These are phyloP conservation scores for Beauveria medogensis DNA, from an alignment of 2,329 filamentous ascomycete species.

Conservation along the genomic window DNA sequence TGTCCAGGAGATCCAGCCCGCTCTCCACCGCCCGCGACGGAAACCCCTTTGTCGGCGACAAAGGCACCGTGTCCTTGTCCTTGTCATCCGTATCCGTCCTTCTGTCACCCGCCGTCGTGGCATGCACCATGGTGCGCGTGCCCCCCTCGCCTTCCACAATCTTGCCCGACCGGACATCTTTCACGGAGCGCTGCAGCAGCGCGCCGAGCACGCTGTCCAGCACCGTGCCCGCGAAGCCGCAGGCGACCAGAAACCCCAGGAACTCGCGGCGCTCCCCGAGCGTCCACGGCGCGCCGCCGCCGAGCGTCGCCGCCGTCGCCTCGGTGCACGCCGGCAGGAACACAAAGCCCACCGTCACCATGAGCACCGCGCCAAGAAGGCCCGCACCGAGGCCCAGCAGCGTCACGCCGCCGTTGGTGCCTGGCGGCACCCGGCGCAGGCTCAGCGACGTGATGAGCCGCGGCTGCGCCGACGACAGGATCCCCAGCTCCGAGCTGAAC, in stretches of 20 bases:
- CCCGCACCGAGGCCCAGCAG: conserved; percentile 65
- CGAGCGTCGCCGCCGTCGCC: conserved; percentile 28
- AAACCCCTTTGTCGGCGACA: conserved; percentile 28
- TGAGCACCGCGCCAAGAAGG: conserved; percentile 62
- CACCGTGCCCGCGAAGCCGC: conserved; percentile 72
- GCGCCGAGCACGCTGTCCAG: conserved; percentile 85
- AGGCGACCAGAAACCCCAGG: conserved; percentile 54
- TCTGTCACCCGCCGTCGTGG: conserved; percentile 16
- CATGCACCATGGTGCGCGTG: conserved; percentile 43
- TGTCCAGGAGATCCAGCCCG: conserved; percentile 71
- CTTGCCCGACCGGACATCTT: conserved; percentile 75
- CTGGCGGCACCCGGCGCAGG: conserved; percentile 72
- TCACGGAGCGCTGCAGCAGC: conserved; percentile 75
- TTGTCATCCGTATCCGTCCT: conserved; percentile 28
- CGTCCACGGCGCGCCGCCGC: conserved; percentile 43
- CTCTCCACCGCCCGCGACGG: conserved; percentile 58
- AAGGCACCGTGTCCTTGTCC: conserved; percentile 30
- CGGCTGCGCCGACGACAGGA: conserved; percentile 67
- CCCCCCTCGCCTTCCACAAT: conserved; percentile 83
- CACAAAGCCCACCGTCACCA: conserved; percentile 55
- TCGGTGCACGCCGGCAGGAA: conserved; percentile 61
- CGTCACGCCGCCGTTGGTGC: conserved; percentile 91
- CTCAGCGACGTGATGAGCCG: conserved; percentile 76
- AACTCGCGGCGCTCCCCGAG: conserved; percentile 35
- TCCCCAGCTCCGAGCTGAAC: conserved; percentile 90